These are phyloP conservation scores for Corylus americana DNA, from an alignment of 306 rosid genomes.

Conservation along the genomic window DNA sequence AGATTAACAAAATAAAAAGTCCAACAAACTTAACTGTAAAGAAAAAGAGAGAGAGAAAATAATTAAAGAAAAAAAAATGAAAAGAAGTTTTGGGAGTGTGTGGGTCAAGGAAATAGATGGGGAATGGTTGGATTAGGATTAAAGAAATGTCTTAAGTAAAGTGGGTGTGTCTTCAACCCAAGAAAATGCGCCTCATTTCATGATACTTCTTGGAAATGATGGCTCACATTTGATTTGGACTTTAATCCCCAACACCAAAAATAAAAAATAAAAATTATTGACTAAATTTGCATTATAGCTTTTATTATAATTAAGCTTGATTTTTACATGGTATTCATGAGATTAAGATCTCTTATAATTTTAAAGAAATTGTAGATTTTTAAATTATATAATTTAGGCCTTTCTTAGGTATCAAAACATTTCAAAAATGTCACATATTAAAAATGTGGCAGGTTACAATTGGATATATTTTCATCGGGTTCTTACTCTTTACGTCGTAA, in stretches of 20 bases:
- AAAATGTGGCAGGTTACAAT: too few relatives aligned
- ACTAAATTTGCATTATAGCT: not conserved
- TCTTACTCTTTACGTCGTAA: too few relatives aligned
- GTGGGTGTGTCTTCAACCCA: constrained; percentile 54
- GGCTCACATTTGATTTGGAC: constrained; percentile 28
- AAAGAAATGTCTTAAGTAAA: constrained; percentile 43
- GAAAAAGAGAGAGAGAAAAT: constrained; percentile 21
- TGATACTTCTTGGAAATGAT: constrained; percentile 41
- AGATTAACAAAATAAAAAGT: constrained; percentile 26
- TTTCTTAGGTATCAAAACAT: too few relatives aligned
- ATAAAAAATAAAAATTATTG: not conserved
- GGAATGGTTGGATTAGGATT: constrained; percentile 43
- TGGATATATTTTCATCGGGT: too few relatives aligned
- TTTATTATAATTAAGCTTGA: too few relatives aligned
- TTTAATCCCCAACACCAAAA: not conserved
- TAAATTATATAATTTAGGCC: too few relatives aligned
- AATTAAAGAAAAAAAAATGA: constrained; percentile 42
- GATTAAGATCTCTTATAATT: too few relatives aligned
- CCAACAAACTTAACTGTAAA: constrained; percentile 18
- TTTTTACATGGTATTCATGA: too few relatives aligned
- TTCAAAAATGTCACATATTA: too few relatives aligned
- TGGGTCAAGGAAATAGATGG: constrained; percentile 52
- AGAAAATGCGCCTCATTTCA: constrained; percentile 48
- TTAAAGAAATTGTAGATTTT: too few relatives aligned
- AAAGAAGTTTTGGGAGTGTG: constrained; percentile 33